Conservation (phyloP, 148 eudicot genomes). For the Spergularia bocconei region DNA sequence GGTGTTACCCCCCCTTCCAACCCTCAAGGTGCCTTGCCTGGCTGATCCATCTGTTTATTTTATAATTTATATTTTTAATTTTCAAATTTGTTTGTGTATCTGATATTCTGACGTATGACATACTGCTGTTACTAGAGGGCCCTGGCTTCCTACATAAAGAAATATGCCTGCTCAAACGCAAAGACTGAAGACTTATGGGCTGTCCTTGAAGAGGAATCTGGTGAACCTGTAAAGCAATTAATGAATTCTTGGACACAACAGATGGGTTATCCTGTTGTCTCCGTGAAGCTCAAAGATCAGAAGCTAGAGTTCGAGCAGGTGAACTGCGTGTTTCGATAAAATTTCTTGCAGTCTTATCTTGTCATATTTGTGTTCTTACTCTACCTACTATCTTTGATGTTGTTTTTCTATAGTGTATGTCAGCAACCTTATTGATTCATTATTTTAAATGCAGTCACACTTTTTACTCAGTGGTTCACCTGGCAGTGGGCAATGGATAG, state of each 20-base stretch:
- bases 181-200: slow-evolving; percentile 98
- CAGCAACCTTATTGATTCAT: slow-evolving; percentile 17
- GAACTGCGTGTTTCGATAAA: slow-evolving; percentile 6
- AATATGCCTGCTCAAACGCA: slow-evolving; percentile 87
- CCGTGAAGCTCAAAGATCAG: slow-evolving; percentile 62
- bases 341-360: background rate
- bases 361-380: background rate
- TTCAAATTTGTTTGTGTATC: background rate
- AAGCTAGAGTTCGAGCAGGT: slow-evolving; percentile 86
- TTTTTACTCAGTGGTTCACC: slow-evolving; percentile 72
- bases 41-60: background rate
- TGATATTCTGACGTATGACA: background rate
- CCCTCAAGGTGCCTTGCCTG: background rate
- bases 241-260: slow-evolving; percentile 98
- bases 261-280: slow-evolving; percentile 89
- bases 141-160: slow-evolving; percentile 81
- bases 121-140: slow-evolving; percentile 52
- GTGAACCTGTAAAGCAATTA: slow-evolving; percentile 79
- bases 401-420: background rate
- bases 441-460: slow-evolving; percentile 50
- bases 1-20: too few relatives aligned
- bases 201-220: slow-evolving; percentile 84
- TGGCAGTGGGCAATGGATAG: slow-evolving; percentile 88
- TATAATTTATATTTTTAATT: background rate
- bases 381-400: background rate